Evolutionary conservation across 352 stramenopile species (phyloP).

Genomic region (Phytopythium vexans): DNA sequence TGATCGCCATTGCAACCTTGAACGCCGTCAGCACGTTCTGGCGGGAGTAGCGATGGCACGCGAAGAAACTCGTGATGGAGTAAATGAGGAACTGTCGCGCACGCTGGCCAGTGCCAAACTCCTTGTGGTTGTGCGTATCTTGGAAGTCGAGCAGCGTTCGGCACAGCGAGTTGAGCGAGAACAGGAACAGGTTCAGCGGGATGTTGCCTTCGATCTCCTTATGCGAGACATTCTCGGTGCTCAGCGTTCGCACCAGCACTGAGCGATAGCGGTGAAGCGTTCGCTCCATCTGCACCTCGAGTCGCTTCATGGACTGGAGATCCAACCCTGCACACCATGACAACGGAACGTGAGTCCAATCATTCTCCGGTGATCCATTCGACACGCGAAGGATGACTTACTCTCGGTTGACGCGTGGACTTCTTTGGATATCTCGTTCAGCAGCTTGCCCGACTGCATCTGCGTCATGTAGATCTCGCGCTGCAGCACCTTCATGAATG

Average conservation of each 20-base stretch:
- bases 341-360: conserved; percentile 1
- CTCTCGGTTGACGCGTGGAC: conserved; percentile 46
- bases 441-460: conserved; percentile 51
- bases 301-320: conserved; percentile 31
- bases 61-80: conserved; percentile 48
- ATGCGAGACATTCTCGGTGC: conserved; percentile 42
- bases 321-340: conserved; percentile 35
- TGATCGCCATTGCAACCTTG: conserved; percentile 56
- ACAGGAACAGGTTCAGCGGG: conserved; percentile 77
- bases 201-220: conserved; percentile 83
- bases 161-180: conserved; percentile 84
- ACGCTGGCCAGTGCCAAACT: conserved; percentile 41
- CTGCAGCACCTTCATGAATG: conserved; percentile 77
- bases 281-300: conserved; percentile 69
- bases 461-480: conserved; percentile 82
- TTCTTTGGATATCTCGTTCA: conserved; percentile 66
- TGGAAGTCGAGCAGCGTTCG: conserved; percentile 72
- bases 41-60: conserved; percentile 36
- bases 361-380: not conserved
- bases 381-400: conserved; percentile 16
- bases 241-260: conserved; percentile 51
- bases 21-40: conserved; percentile 39
- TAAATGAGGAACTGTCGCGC: conserved; percentile 46
- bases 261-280: conserved; percentile 61
- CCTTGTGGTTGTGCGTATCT: conserved; percentile 57